A percentile compares a stretch with the other conserved stretches of the same genome.
These are phyloP conservation scores for Prunus kanzakura DNA, from an alignment of 306 rosid genomes.

Conservation along the genomic window DNA sequence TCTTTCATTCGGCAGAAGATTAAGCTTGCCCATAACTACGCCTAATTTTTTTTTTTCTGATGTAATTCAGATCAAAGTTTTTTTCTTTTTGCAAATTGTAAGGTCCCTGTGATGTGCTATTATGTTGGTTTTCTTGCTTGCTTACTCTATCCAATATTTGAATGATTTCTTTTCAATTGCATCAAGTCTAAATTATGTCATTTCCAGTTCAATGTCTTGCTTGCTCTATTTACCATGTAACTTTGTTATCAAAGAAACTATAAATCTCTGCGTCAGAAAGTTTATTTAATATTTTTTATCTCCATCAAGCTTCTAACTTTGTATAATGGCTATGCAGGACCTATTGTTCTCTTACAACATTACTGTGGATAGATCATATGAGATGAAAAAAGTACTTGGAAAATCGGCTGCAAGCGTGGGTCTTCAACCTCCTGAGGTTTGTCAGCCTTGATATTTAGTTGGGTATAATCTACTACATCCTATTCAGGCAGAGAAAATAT, in stretches of 20 bases:
- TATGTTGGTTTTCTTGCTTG: not conserved
- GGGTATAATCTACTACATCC: not conserved
- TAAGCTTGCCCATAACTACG: constrained; percentile 73
- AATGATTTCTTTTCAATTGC: too few species aligned
- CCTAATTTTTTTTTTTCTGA: not conserved
- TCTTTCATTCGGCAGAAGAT: constrained; percentile 57
- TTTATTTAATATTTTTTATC: not conserved
- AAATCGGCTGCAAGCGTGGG: constrained; percentile 95
- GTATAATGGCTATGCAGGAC: constrained; percentile 52
- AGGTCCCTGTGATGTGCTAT: not conserved
- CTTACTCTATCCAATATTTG: not conserved
- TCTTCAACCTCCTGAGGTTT: constrained; percentile 45
- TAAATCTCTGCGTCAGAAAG: not conserved
- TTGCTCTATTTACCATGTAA: not conserved
- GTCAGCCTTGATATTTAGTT: constrained; percentile 43
- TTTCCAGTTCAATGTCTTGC: not conserved
- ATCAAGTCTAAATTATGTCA: too few species aligned
- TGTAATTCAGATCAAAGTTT: constrained; percentile 6
- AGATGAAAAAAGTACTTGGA: constrained; percentile 70
- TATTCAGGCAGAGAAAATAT: not conserved
- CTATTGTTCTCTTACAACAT: constrained; percentile 83
- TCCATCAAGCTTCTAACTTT: constrained; percentile 7
- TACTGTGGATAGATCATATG: constrained; percentile 82
- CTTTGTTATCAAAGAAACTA: not conserved
- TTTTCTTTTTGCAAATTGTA: not conserved